A percentile compares a stretch with the other conserved stretches of the same genome.
phyloP scores from a whole-genome alignment of 805 yeast genomes.

The Barnettozyma botsteinii region DNA sequence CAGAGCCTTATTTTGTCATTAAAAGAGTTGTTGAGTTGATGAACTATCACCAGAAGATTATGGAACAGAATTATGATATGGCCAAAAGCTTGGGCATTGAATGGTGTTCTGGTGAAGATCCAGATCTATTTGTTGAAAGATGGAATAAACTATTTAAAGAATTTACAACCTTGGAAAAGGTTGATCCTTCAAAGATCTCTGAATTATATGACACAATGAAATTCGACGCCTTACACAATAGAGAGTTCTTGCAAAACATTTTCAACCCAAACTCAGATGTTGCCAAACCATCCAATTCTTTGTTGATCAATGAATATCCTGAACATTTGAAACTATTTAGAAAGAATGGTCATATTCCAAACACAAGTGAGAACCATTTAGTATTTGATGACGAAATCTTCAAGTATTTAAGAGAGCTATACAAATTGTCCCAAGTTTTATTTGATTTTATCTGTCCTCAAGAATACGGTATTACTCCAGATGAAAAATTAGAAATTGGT shows the following conservation, averaged over 20 bases:
- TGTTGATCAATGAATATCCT: constrained; percentile 26
- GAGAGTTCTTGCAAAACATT: constrained; percentile 79
- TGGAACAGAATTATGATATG: constrained; percentile 72
- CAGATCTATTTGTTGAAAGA: constrained; percentile 82
- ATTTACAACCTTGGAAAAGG: constrained; percentile 87
- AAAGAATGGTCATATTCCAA: constrained; percentile 12
- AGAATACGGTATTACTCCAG: constrained; percentile 94
- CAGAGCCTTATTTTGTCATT: constrained; percentile 92
- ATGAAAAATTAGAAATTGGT: constrained; percentile 94
- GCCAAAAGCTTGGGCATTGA: constrained; percentile 61
- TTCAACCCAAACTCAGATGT: constrained; percentile 58
- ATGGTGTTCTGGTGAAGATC: constrained; percentile 98
- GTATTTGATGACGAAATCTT: constrained; percentile 75
- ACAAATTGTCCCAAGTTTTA: constrained; percentile 82
- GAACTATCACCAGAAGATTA: constrained; percentile 81
- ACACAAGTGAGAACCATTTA: constrained; percentile 32
- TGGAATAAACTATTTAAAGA: constrained; percentile 97
- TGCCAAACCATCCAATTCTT: constrained; percentile 26
- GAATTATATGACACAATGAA: constrained; percentile 98
- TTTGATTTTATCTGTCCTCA: constrained; percentile 98
- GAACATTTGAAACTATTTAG: constrained; percentile 24
- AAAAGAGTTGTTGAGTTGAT: constrained; percentile 91
- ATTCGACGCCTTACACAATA: constrained; percentile 93
- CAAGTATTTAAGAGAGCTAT: constrained; percentile 79
- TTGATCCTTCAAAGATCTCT: constrained; percentile 94